A percentile compares a stretch with the other conserved stretches of the same genome.
Conservation (phyloP, 2,329 filamentous ascomycete genomes). For the Cladosporium cucumerinum region DNA sequence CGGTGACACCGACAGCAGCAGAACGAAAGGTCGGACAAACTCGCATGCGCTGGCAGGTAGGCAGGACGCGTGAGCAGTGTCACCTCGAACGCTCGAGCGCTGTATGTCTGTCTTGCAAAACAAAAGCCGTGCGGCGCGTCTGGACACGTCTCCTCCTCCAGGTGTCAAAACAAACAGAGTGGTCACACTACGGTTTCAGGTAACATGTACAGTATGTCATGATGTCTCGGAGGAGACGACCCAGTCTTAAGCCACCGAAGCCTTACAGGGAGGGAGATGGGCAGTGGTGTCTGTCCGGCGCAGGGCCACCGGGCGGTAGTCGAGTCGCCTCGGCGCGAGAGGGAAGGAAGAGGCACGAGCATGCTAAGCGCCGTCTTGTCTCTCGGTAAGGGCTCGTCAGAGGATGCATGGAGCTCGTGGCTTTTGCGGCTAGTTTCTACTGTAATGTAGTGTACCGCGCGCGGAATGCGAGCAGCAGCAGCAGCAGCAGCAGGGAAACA, state of each 20-base stretch:
- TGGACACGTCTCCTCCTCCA: background rate
- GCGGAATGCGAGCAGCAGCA: background rate
- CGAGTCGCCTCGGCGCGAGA: slow-evolving; percentile 1
- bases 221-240: background rate
- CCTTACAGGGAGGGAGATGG: background rate
- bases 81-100: background rate
- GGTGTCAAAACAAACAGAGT: background rate
- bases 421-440: background rate
- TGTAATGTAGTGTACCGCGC: slow-evolving; percentile 9
- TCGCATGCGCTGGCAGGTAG: slow-evolving; percentile 2
- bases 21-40: background rate
- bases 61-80: background rate
- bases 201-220: slow-evolving; percentile 6
- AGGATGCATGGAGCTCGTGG: slow-evolving; percentile 7
- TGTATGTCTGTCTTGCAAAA: background rate
- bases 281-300: background rate
- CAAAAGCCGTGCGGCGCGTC: background rate
- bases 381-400: slow-evolving; percentile 2
- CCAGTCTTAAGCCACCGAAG: background rate
- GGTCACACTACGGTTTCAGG: background rate
- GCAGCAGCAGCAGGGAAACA: background rate
- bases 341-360: background rate
- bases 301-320: background rate
- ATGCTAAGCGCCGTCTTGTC: background rate
- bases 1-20: background rate